Evolutionary conservation across 495 filamentous ascomycete species (phyloP).

Genomic region (Chaetomium fimeti): DNA sequence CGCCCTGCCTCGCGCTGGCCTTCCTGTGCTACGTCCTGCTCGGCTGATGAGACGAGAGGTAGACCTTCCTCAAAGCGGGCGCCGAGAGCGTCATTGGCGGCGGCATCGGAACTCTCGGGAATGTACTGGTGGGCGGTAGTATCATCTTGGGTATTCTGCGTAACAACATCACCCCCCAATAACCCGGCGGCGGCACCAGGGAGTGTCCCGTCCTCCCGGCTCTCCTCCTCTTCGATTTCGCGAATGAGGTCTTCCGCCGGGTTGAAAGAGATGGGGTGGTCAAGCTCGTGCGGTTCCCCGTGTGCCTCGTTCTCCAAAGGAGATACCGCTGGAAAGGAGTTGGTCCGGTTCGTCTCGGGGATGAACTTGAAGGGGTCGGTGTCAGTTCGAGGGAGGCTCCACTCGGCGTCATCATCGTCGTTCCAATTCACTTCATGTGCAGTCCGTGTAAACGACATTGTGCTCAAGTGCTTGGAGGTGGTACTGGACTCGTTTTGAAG

Average conservation of each 20-base stretch:
- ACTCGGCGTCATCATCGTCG: conserved; percentile 55
- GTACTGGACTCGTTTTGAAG: conserved; percentile 29
- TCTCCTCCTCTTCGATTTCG: conserved; percentile 40
- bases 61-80: conserved; percentile 61
- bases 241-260: conserved; percentile 27
- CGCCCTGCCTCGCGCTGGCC: conserved; percentile 16
- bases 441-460: conserved; percentile 54
- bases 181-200: conserved; percentile 27
- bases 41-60: conserved; percentile 48
- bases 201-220: conserved; percentile 18
- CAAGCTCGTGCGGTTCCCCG: conserved; percentile 28
- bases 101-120: conserved; percentile 41
- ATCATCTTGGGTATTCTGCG: conserved; percentile 26
- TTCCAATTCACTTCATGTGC: conserved; percentile 54
- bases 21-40: conserved; percentile 8
- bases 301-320: conserved; percentile 34
- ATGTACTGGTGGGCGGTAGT: conserved; percentile 32
- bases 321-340: conserved; percentile 61
- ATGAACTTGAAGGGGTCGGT: conserved; percentile 58
- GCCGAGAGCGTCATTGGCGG: conserved; percentile 40
- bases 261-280: conserved; percentile 23
- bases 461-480: conserved; percentile 49
- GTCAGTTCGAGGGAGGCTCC: conserved; percentile 48
- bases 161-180: conserved; percentile 28
- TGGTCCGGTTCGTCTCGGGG: conserved; percentile 53